Base-by-base conservation (phyloP, 2,329 filamentous ascomycete species). In the Pyrenophora tritici-repentis region DNA sequence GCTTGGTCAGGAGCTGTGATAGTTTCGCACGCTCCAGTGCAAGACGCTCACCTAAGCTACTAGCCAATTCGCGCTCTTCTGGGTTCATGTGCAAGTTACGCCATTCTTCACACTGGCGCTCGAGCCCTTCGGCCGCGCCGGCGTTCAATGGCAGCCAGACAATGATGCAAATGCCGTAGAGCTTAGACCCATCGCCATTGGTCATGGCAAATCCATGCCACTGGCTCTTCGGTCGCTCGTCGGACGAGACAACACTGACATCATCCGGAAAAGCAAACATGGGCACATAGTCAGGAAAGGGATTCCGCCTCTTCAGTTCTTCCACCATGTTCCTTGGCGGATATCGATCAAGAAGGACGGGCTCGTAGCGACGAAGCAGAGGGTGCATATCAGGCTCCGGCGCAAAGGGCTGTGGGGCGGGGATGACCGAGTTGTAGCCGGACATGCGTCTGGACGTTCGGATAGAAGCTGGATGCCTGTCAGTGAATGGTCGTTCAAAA, bases 171-270 rank as follows among this genome's bases (percentile, higher is more conserved):
- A 97, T 90, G 29, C 91, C 93, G 68, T 97, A 93, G 16, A 97
- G 81, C 72, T 94, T 96, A 47, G 90, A 89, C 65, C 91, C 93
- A 70, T 97, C 92, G 48, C 90, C 89, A 17, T 88, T 89, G 2
- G 94, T 99, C 94, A 99, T 97, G 56, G 91, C 92, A 70, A 99
- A 99, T 41, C 94, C 94, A 75, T 99, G 94, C 94, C 94, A 99
- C 18, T 92, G 97, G n/a, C 94, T 93, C 55, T 91, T 83, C 1
- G 94, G 94, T 55, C 92, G 84, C 71, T 96, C 91, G 67, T 99
- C 94, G 1, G 92, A 92, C 1, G 94, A 97, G 8, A 97, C 90
- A 44, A 99, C 94, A 58, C 91, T 91, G 63, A 99, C 94, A 73
- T 99, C 94, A 74, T 97, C 97, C 38, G 94, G 94, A 66, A 97